Base-by-base conservation (phyloP, 768 basidiomycete species). In the Suillus occidentalis region DNA sequence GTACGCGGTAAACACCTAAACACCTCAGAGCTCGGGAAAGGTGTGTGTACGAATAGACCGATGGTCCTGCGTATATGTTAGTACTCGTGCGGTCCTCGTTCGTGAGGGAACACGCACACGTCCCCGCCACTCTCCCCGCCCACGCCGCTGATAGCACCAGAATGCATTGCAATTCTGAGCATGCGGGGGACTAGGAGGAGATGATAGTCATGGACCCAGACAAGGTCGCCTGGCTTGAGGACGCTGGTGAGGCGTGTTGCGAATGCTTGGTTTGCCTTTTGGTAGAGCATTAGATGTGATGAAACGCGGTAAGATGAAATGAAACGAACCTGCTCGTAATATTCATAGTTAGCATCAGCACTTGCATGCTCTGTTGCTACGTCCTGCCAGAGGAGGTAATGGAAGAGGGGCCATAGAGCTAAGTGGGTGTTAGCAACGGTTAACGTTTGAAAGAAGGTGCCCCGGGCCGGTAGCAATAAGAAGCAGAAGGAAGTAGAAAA, bases 371-470 rank as follows among this genome's bases (percentile, higher is more conserved):
- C 93, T 34, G 90, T 90, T 10, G 92, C 91, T 65, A 95, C 94
- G 74, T 99, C 97, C 76, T 97, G 95, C 92, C 96, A 97, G 63
- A 98, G 89, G 63, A 99, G 87, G 75, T 99, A 99, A 79, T 99
- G 97, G 86, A 99, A 97, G 49, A 98, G 81, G 1, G 97, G 97
- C 96, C 97, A 99, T 52, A 99, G 87, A 45, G 89, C 95, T 97
- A 71, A 0, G 28, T 60, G 20, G 31, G 22, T 5, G 52, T 53
- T 18, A 53, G 52, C 52, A 53, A 53, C 28, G 16, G 25, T 28
- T 2, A 28, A 22, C 9, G n/a, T 43, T 43, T 7, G 42, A 3
- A 49, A 62, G 56, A 62, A 34, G 60, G 18, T 2, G 13, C n/a
- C 37, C 36, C 50, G 31, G 56, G 1, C 16, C 40, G 53, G 52